Evolutionary conservation across 768 basidiomycete species (phyloP), one percentile per base, ranked within the genome.

Genomic region (Lactarius sanguifluus): DNA sequence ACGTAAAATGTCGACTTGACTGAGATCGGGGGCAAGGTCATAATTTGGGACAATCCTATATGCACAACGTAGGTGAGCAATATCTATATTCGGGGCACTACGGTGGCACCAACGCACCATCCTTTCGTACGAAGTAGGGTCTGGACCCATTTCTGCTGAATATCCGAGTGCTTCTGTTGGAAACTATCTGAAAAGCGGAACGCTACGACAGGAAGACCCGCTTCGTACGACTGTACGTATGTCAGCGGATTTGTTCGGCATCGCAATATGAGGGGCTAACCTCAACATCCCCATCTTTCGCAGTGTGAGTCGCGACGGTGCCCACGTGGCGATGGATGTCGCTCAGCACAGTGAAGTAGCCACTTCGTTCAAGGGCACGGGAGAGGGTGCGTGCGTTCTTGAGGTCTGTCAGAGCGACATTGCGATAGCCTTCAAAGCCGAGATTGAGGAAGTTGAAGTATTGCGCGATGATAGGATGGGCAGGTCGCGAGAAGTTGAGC

Each of bases 351-450:
- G 75, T 77, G 70, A 79, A 85, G 71, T 79, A 84, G 18, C 84
- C 82, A 30, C 80, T 82, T 54, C 73, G 79, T 73, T 89, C 88
- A 23, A 89, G 77, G 5, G 88, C 87, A 43, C 86, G 81, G 38
- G 85, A 85, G 64, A 89, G 73, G n/a, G 86, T 75, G n/a, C 87
- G 80, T 2, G 87, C 87, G 67, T 89, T 89, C 75, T 80, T 80
- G 57, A 86, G 71, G 69, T 85, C 82, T 58, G 76, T 75, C 3
- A 83, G 74, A 23, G 83, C 80, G 62, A 85, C 76, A 5, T 75
- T 71, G 30, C 82, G 78, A 73, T 81, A 85, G 20, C 83, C 85
- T 66, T 82, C 77, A 69, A 82, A 86, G 30, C 86, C 86, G 36
- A 87, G 81, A 71, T 86, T 85, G 45, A 87, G 68, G 74, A 87